A percentile compares a stretch with the other conserved stretches of the same genome.
phyloP scores from a whole-genome alignment of 176 grass and related monocot species.

The Musa beccarii region DNA sequence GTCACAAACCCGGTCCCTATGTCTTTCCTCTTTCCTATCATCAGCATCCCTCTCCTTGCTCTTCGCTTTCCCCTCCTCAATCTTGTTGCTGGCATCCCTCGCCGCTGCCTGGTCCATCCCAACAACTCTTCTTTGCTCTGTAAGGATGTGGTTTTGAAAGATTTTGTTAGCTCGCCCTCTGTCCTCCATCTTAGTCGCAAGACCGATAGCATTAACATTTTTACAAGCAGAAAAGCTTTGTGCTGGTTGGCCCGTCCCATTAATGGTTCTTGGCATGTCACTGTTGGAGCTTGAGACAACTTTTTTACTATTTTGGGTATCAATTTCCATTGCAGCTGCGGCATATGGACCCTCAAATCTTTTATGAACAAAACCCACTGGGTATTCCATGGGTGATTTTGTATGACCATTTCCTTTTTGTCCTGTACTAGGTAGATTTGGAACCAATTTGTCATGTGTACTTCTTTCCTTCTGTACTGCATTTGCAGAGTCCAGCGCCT shows the following conservation, averaged over 20 bases:
- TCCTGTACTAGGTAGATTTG: not conserved
- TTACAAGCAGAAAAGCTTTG: slow-evolving; percentile 35
- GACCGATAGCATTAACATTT: slow-evolving; percentile 18
- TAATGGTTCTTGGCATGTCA: slow-evolving; percentile 46
- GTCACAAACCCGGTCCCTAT: slow-evolving; percentile 39
- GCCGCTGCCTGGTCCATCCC: slow-evolving; percentile 29
- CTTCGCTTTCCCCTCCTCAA: slow-evolving; percentile 48
- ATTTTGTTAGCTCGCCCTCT: slow-evolving; percentile 28
- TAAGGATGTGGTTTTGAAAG: slow-evolving; percentile 21
- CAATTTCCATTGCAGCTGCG: slow-evolving; percentile 19
- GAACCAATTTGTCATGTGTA: slow-evolving; percentile 1
- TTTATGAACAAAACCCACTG: slow-evolving; percentile 25
- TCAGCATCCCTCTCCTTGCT: slow-evolving; percentile 30
- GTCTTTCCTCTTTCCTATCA: slow-evolving; percentile 35
- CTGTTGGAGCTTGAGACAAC: slow-evolving; percentile 42
- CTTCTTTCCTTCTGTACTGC: slow-evolving; percentile 27
- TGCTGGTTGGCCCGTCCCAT: slow-evolving; percentile 29
- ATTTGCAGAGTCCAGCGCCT: slow-evolving; percentile 29
- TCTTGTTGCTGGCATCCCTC: slow-evolving; percentile 37
- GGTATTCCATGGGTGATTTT: slow-evolving; percentile 26
- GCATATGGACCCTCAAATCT: slow-evolving; percentile 32
- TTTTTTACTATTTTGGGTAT: slow-evolving; percentile 39
- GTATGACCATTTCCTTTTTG: slow-evolving; percentile 29
- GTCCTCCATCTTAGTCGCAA: slow-evolving; percentile 38
- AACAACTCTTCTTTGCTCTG: slow-evolving; percentile 32